phyloP scores from a whole-genome alignment of 1,284 basidiomycete species.

The Ganoderma resinaceum region DNA sequence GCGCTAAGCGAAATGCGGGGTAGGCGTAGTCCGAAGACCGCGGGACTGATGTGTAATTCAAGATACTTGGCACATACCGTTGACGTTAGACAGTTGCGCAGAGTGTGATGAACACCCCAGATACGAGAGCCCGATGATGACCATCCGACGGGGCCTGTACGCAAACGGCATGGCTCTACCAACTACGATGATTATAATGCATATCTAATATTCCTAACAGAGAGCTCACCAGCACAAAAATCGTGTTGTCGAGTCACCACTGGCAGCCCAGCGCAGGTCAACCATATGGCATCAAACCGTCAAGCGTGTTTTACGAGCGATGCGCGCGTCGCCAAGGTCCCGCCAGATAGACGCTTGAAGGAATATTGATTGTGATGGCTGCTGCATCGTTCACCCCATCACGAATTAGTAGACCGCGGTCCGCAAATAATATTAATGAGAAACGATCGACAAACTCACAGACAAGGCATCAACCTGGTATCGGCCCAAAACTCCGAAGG shows the following conservation, averaged over 20 bases:
- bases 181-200: neutral
- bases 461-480: neutral
- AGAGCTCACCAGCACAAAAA: constrained; percentile 1
- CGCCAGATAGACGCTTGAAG: neutral
- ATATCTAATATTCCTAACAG: neutral
- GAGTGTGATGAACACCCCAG: neutral
- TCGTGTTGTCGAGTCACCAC: neutral
- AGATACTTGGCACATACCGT: neutral
- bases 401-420: neutral
- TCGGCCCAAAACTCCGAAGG: neutral
- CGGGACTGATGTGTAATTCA: neutral
- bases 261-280: neutral
- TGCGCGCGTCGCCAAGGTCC: neutral
- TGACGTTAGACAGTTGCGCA: neutral
- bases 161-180: neutral
- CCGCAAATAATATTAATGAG: neutral
- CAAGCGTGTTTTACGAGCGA: neutral
- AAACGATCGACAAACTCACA: neutral
- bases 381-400: neutral
- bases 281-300: neutral
- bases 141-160: neutral
- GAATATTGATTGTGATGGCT: neutral
- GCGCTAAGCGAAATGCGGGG: neutral
- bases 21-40: neutral
- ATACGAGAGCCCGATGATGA: neutral